These are phyloP conservation scores for Hansfordia pulvinata DNA, from an alignment of 2,329 filamentous ascomycete genomes.

Conservation along the genomic window DNA sequence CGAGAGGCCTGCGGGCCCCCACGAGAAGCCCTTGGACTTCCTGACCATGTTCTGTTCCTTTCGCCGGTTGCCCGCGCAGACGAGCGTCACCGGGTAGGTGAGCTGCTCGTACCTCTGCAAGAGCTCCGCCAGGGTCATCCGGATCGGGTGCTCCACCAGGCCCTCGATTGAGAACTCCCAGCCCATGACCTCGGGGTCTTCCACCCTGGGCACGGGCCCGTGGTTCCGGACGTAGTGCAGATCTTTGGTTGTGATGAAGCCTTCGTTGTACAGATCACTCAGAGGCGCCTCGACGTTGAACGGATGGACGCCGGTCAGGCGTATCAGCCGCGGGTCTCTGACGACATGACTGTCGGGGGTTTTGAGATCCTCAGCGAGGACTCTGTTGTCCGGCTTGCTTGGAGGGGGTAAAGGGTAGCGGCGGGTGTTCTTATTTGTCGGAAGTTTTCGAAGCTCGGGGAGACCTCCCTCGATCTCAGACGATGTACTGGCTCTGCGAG, in stretches of 20 bases:
- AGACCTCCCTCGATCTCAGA: too few relatives aligned
- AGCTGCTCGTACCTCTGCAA: conserved; percentile 64
- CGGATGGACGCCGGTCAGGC: conserved; percentile 77
- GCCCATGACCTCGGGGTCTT: conserved; percentile 55
- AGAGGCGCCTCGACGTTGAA: conserved; percentile 85
- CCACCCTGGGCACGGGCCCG: conserved; percentile 64
- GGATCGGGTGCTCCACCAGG: conserved; percentile 65
- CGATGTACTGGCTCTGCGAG: too few relatives aligned
- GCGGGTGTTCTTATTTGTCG: too few relatives aligned
- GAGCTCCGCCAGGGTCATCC: conserved; percentile 58
- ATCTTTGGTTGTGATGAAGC: conserved; percentile 77
- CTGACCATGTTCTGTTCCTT: conserved; percentile 88
- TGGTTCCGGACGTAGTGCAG: conserved; percentile 90
- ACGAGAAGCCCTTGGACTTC: conserved; percentile 89
- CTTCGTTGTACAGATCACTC: conserved; percentile 61
- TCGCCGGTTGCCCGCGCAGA: conserved; percentile 81
- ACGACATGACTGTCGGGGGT: conserved; percentile 76
- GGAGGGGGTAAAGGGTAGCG: too few relatives aligned
- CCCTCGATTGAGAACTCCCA: conserved; percentile 82
- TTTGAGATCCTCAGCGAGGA: conserved; percentile 64
- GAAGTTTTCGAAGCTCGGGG: too few relatives aligned
- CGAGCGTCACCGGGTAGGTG: conserved; percentile 76
- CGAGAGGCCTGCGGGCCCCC: conserved; percentile 77
- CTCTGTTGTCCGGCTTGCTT: too few relatives aligned
- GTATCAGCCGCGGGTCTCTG: conserved; percentile 68